These are phyloP conservation scores for Myxozyma lipomycoides DNA, from an alignment of 805 yeast genomes.

Conservation along the genomic window DNA sequence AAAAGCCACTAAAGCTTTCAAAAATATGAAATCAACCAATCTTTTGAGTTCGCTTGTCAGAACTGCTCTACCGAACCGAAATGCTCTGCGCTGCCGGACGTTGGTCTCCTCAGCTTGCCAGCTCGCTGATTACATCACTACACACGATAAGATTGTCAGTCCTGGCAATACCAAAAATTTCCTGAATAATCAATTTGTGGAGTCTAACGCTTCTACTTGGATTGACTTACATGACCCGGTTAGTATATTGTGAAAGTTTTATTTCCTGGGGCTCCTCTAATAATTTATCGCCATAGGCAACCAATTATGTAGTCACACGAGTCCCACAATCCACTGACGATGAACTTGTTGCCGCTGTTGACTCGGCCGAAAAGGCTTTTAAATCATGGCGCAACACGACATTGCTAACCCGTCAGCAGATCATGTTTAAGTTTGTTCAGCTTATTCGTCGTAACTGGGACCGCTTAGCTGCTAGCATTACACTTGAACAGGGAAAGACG, in stretches of 20 bases:
- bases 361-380: constrained; percentile 61
- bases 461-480: constrained; percentile 59
- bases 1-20: too few relatives aligned
- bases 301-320: constrained; percentile 58
- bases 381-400: constrained; percentile 51
- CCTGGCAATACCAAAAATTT: constrained; percentile 39
- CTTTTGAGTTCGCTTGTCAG: too few relatives aligned
- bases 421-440: constrained; percentile 64
- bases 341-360: constrained; percentile 63
- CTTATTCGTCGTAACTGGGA: constrained; percentile 64
- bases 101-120: not conserved
- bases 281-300: constrained; percentile 49
- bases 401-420: constrained; percentile 53
- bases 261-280: not conserved
- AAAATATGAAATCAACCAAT: too few relatives aligned
- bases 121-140: constrained; percentile 11
- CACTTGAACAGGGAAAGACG: constrained; percentile 73
- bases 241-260: not conserved
- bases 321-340: constrained; percentile 69
- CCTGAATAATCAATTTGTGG: constrained; percentile 48
- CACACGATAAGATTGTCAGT: constrained; percentile 17
- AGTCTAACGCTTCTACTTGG: constrained; percentile 54
- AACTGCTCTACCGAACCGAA: too few relatives aligned
- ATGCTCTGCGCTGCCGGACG: not conserved
- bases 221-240: constrained; percentile 66